Conservation (phyloP, 2,329 filamentous ascomycete genomes). For the Stachybotrys chlorohalonatus region DNA sequence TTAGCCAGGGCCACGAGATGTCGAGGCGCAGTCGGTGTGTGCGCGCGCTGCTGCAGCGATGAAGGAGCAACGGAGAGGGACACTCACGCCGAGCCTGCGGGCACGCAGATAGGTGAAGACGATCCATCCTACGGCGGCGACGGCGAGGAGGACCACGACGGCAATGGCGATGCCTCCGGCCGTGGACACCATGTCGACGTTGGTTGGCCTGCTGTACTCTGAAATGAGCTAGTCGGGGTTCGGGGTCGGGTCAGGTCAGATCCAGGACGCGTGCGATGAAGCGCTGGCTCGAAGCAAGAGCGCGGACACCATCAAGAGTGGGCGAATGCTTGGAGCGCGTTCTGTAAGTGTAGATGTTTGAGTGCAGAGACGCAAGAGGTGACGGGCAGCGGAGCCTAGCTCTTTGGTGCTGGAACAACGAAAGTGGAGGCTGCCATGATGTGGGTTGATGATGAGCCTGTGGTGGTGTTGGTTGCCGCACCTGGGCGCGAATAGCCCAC, state of each 20-base stretch:
- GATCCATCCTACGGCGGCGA: constrained; percentile 55
- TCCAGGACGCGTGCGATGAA: background rate
- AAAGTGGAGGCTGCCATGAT: too few species aligned
- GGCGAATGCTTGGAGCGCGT: background rate
- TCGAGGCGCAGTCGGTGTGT: constrained; percentile 1
- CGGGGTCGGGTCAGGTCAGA: too few species aligned
- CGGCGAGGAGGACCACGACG: constrained; percentile 52
- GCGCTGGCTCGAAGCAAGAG: background rate
- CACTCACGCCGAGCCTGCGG: constrained; percentile 57
- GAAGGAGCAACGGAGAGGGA: background rate
- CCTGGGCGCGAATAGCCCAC: too few species aligned
- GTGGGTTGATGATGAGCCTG: too few species aligned
- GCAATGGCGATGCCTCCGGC: constrained; percentile 65
- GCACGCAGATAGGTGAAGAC: constrained; percentile 65
- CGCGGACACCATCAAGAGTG: background rate
- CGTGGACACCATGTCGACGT: constrained; percentile 41
- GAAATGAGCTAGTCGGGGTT: too few species aligned
- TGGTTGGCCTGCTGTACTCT: too few species aligned
- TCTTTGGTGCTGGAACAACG: too few species aligned
- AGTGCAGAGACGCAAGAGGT: too few species aligned
- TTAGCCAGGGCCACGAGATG: background rate
- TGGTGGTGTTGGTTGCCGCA: too few species aligned
- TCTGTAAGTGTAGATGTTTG: too few species aligned
- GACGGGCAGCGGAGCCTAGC: too few species aligned
- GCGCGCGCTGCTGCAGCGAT: background rate